Conservation (phyloP, 768 basidiomycete species). For the Auricularia sp. region DNA sequence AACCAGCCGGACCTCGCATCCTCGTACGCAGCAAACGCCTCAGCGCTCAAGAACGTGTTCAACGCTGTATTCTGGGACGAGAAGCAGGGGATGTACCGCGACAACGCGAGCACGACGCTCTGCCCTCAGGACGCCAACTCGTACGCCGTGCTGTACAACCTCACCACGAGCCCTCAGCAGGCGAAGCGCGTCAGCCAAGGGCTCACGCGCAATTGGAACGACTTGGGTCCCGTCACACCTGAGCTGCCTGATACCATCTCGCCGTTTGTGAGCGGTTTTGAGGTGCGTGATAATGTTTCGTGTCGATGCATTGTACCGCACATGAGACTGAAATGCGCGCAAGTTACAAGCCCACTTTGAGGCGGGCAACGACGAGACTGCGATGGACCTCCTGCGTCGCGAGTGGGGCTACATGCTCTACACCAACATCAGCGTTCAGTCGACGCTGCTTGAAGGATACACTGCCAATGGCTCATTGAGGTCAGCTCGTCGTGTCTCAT, state of each 20-base stretch:
- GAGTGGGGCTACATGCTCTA: constrained; percentile 56
- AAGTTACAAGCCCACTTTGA: constrained; percentile 52
- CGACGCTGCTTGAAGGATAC: constrained; percentile 49
- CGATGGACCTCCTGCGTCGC: constrained; percentile 42
- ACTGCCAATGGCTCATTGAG: constrained; percentile 46
- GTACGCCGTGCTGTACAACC: constrained; percentile 45
- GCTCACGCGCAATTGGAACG: constrained; percentile 42
- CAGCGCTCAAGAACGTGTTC: constrained; percentile 36
- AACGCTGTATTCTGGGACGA: constrained; percentile 46
- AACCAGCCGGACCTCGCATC: constrained; percentile 26
- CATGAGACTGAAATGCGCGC: not conserved
- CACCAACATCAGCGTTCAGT: constrained; percentile 45
- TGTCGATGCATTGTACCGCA: not conserved
- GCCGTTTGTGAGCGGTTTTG: constrained; percentile 37
- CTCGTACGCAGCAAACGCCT: constrained; percentile 37
- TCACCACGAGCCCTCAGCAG: constrained; percentile 33
- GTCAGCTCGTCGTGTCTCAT: constrained; percentile 17
- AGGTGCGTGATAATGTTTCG: not conserved
- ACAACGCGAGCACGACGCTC: constrained; percentile 44
- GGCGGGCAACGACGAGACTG: constrained; percentile 39
- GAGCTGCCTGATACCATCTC: constrained; percentile 51
- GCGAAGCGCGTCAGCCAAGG: constrained; percentile 35
- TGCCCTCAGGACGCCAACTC: constrained; percentile 51
- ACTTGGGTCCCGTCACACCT: constrained; percentile 41
- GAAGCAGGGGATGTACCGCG: constrained; percentile 39